phyloP scores from a whole-genome alignment of 208 protist species.

The Trichomonas gallinae region DNA sequence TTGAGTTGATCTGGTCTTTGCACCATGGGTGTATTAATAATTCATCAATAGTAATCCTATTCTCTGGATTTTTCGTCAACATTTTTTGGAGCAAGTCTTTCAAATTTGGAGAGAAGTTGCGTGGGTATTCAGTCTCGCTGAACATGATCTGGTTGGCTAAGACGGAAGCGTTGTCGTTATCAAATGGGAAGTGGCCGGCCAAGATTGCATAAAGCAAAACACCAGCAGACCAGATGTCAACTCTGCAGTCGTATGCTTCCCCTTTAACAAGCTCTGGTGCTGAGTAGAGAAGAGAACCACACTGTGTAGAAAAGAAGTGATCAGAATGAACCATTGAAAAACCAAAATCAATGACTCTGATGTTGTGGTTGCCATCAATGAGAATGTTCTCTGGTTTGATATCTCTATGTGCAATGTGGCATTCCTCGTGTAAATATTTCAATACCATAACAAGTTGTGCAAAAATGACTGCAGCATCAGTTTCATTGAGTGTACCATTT shows the following conservation, averaged over 20 bases:
- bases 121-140: neutral
- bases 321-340: no score
- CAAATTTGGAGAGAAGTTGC: neutral
- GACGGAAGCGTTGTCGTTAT: neutral
- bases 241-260: neutral
- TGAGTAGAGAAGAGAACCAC: neutral
- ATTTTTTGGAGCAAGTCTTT: neutral
- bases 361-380: neutral
- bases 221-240: neutral
- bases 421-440: neutral
- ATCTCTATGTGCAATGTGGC: neutral
- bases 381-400: neutral
- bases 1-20: neutral
- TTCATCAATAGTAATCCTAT: neutral
- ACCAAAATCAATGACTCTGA: neutral
- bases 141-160: neutral
- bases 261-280: neutral
- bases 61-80: neutral
- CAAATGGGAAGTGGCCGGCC: neutral
- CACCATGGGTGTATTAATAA: neutral
- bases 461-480: neutral
- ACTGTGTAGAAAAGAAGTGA: neutral
- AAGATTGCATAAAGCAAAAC: neutral
- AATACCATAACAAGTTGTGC: neutral
- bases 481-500: neutral